Conservation (phyloP, 148 eudicot genomes). For the Chenopodium formosanum region DNA sequence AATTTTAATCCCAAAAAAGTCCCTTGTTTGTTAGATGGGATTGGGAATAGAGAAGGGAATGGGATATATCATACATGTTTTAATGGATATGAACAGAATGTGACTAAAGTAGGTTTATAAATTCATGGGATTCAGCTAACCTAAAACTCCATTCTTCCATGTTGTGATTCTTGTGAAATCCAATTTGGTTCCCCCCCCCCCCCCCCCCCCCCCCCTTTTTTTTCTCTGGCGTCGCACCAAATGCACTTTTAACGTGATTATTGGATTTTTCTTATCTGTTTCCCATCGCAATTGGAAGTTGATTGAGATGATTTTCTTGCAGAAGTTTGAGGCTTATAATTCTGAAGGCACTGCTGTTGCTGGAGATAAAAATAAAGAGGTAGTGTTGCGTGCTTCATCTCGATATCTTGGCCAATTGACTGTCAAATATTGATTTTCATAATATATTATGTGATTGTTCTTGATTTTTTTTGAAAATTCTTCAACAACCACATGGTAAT, state of each 20-base stretch:
- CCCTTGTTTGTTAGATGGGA: too few relatives aligned
- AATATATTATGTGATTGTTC: not conserved
- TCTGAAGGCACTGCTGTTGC: constrained; percentile 70
- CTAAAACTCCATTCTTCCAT: not conserved
- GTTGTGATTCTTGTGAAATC: not conserved
- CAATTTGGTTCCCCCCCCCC: not conserved
- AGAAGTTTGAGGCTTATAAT: constrained; percentile 97
- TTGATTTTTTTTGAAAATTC: not conserved
- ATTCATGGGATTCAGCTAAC: too few relatives aligned
- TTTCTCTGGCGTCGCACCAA: not conserved
- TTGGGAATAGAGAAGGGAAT: too few relatives aligned
- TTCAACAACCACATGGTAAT: not conserved
- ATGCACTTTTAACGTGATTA: not conserved
- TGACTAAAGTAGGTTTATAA: too few relatives aligned
- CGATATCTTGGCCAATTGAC: not conserved
- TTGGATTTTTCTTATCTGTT: not conserved
- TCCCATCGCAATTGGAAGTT: not conserved
- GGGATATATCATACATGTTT: too few relatives aligned
- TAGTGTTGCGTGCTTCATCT: constrained; percentile 23
- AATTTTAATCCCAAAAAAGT: too few relatives aligned
- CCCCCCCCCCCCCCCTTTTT: too few relatives aligned
- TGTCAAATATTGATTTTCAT: not conserved
- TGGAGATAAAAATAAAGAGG: constrained; percentile 94
- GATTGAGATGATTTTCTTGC: constrained; percentile 26
- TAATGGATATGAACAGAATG: too few relatives aligned